Evolutionary conservation across 805 yeast genomes (phyloP).

Genomic region (Nakazawaea wyomingensis): DNA sequence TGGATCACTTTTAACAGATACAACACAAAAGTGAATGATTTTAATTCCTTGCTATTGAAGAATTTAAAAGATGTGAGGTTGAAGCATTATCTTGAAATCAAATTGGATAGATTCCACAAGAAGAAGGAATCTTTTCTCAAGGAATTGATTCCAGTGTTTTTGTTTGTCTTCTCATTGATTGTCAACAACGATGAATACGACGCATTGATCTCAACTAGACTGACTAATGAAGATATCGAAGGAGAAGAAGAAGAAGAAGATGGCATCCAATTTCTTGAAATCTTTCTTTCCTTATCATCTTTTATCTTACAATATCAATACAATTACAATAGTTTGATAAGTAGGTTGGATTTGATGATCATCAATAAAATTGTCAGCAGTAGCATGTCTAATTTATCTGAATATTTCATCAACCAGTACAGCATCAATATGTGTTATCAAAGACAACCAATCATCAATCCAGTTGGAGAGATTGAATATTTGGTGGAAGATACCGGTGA

Average conservation of each 20-base stretch:
- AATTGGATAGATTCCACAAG: slow-evolving; percentile 1
- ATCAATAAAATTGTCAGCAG: slow-evolving; percentile 23
- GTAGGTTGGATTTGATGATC: slow-evolving; percentile 25
- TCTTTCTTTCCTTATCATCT: slow-evolving; percentile 34
- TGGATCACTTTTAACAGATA: slow-evolving; percentile 27
- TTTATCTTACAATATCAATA: slow-evolving; percentile 33
- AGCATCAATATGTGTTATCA: slow-evolving; percentile 38
- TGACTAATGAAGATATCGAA: slow-evolving; percentile 1
- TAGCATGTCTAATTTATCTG: slow-evolving; percentile 14
- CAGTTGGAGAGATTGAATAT: slow-evolving; percentile 17
- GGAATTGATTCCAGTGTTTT: slow-evolving; percentile 8
- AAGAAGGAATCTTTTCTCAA: background rate
- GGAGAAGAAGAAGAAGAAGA: too few species aligned
- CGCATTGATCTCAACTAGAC: background rate
- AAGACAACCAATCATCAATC: slow-evolving; percentile 29
- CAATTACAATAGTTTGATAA: slow-evolving; percentile 20
- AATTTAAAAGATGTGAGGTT: slow-evolving; percentile 5
- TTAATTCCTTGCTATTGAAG: background rate
- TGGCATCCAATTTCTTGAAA: slow-evolving; percentile 19
- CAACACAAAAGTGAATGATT: slow-evolving; percentile 16
- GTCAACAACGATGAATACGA: slow-evolving; percentile 3
- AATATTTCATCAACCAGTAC: slow-evolving; percentile 28
- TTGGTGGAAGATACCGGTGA: background rate
- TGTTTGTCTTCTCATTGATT: slow-evolving; percentile 7
- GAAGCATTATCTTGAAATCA: background rate